Base-by-base conservation (phyloP, 345 rosid genomes). In the Corchorus capsularis region DNA sequence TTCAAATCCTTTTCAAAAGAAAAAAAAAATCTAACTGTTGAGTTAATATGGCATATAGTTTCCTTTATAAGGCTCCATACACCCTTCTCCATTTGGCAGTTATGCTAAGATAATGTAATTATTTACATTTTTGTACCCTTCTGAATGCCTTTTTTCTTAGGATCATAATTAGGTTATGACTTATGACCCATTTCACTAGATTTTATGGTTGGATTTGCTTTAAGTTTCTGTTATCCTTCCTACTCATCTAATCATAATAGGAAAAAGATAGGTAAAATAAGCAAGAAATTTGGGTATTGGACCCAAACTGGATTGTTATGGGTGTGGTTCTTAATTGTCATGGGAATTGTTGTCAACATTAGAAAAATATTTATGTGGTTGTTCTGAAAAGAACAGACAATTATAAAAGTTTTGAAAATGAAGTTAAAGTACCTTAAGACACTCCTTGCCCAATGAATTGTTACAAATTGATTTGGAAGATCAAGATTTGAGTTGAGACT, bases 381-480 rank as follows among this genome's bases (percentile, higher is more conserved):
- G 47, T 2, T 52, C 46, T 50, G 46, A 69, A 69, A 52, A 69
- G 73, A 69, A 35, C 9, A 35, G 46, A 52, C 73, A 69, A 52
- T 16, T 35, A 34, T 34, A 34, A 34, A 52, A 34, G 73, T 52
- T 52, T 5, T 60, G 10, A 52, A 53, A 69, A 53, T 34, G 73
- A 69, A 69, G 43, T 3, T 50, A 69, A 69, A 52, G 71, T 14
- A 67, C 34, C 4, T 46, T 46, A 22, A 55, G 73, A 39, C 66
- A 34, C 19, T 62, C 68, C 68, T 63, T 37, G 46, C 39, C 60
- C 61, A 69, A 17, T 52, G 73, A 52, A 35, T 17, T 53, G 73
- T 52, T 52, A 52, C 73, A 17, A 34, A 16, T n/a, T 34, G 73
- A 69, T 52, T 69, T 34, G 17, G 59, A 50, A 34, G 22, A 69